Evolutionary conservation across 345 rosid species (phyloP), one percentile per base, ranked within the genome.

Genomic region (Syzygium oleosum): DNA sequence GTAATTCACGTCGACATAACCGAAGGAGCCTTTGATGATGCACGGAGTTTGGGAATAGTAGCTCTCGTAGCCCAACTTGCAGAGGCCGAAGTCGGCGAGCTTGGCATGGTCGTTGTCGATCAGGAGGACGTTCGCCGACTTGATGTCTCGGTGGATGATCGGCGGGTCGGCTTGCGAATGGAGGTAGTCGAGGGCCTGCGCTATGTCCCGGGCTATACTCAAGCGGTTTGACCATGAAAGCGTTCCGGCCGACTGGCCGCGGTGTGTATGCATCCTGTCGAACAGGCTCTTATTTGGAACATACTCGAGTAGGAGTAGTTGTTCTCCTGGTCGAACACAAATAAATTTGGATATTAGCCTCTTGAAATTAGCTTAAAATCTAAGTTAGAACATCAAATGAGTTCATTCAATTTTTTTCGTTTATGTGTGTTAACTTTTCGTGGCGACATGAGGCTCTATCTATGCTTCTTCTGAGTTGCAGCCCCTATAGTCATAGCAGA

Each of bases 131-230:
- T 90, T 93, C 15, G 95, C 93, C 53, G 98, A 94, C 89, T 94
- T 95, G 85, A 94, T 90, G 79, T 96, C 97, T 84, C 95, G 89
- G 91, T 92, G 95, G 87, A 93, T 91, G 61, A 92, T 87, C 38
- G 93, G 91, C 21, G 94, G 92, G 86, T 91, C 91, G 5, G 93
- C 92, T 38, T 88, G 88, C 3, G 92, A 90, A 84, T 90, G 94
- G 52, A 90, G 93, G 91, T 92, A 93, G 41, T 90, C 27, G 16
- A 93, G 92, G 34, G 94, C 92, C 41, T 83, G 87, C 19, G 92
- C 95, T 22, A 92, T 89, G 91, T 92, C 95, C 4, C 91, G 86
- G 25, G 95, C 93, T 54, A 92, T 91, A 87, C 41, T 89, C 78
- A 92, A 51, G 17, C 95, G 92, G 90, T 86, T 91, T 9, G 91